Evolutionary conservation across 1,139 yeast genomes (phyloP).

Genomic region (Lodderomyces elongisporus): DNA sequence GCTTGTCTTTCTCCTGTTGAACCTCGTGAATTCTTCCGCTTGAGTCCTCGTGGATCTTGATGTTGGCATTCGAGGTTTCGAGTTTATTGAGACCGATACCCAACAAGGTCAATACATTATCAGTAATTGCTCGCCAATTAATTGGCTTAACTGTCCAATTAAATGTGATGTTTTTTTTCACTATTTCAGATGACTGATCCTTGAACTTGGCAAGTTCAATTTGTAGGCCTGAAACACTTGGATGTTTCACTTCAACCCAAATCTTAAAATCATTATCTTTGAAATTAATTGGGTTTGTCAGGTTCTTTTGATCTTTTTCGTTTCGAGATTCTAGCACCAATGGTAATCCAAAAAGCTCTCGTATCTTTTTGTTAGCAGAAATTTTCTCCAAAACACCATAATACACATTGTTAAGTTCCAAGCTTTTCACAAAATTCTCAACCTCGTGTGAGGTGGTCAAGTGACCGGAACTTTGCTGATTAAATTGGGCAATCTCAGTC

Average conservation of each 20-base stretch:
- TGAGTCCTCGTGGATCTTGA: conserved; percentile 21
- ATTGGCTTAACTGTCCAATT: conserved; percentile 29
- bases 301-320: conserved; percentile 1
- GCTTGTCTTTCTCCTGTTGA: conserved; percentile 8
- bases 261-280: conserved; percentile 15
- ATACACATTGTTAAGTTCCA: conserved; percentile 22
- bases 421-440: conserved; percentile 12
- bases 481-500: conserved; percentile 13
- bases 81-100: conserved; percentile 17
- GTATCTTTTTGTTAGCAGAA: conserved; percentile 18
- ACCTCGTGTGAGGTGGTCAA: conserved; percentile 7
- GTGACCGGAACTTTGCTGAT: conserved; percentile 2
- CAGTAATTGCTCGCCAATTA: conserved; percentile 17
- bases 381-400: conserved; percentile 27
- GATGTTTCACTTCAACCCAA: conserved; percentile 28
- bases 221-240: conserved; percentile 29
- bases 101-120: conserved; percentile 19
- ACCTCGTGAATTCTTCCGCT: conserved; percentile 25
- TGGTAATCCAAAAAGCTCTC: conserved; percentile 29
- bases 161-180: conserved; percentile 3
- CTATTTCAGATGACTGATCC: conserved; percentile 10
- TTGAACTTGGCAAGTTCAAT: conserved; percentile 13
- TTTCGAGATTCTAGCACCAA: conserved; percentile 14
- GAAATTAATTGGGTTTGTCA: no score
- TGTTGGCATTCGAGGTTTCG: conserved; percentile 17